A percentile compares a stretch with the other conserved stretches of the same genome.
Evolutionary conservation across 768 basidiomycete species (phyloP).

Genomic region (Suillus variegatus): DNA sequence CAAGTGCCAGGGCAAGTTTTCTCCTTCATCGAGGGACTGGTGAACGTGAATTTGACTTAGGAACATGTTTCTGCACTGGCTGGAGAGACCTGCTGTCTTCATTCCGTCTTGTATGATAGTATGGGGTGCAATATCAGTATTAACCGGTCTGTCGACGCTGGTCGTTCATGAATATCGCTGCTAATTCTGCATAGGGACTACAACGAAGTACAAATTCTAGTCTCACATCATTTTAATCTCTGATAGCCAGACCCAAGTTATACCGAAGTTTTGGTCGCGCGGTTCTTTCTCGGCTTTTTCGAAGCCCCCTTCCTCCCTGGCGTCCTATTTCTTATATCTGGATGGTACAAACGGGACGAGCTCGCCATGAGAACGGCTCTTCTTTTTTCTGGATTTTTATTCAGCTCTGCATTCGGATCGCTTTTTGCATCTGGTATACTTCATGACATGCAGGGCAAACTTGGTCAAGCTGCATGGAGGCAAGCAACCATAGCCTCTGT

Average conservation of each 20-base stretch:
- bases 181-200: not conserved
- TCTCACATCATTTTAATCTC: not conserved
- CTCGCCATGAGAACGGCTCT: constrained; percentile 29
- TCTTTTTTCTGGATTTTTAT: constrained; percentile 38
- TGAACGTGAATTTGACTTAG: constrained; percentile 6
- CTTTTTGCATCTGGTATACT: constrained; percentile 48
- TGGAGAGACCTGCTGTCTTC: constrained; percentile 30
- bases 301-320: constrained; percentile 31
- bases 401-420: constrained; percentile 47
- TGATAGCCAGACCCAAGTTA: constrained; percentile 10
- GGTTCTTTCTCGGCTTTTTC: constrained; percentile 46
- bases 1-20: constrained; percentile 19
- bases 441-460: constrained; percentile 31
- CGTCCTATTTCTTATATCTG: constrained; percentile 4
- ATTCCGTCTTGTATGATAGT: constrained; percentile 28
- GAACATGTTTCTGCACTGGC: constrained; percentile 34
- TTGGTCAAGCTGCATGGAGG: constrained; percentile 37
- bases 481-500: constrained; percentile 21
- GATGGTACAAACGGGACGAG: not conserved
- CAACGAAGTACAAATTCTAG: constrained; percentile 4
- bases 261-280: constrained; percentile 30
- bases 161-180: not conserved
- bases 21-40: no score
- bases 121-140: constrained; percentile 39
- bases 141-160: constrained; percentile 24